A percentile compares a stretch with the other conserved stretches of the same genome.
Evolutionary conservation across 768 basidiomycete genomes (phyloP).

Genomic region (Multifurca ochricompacta): DNA sequence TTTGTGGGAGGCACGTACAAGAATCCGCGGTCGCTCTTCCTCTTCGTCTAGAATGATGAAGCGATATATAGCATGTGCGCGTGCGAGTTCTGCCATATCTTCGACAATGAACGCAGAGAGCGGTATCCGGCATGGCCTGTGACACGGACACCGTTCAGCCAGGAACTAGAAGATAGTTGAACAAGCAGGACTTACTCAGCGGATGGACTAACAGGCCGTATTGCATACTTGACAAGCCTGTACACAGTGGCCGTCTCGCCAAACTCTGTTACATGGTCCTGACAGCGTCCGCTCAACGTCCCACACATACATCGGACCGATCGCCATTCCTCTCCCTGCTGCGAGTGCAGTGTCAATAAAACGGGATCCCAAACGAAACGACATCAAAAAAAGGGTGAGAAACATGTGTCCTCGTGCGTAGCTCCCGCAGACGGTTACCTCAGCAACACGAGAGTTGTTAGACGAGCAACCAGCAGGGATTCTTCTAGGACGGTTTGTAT

Average conservation of each 20-base stretch:
- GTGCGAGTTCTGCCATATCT: slow-evolving; percentile 86
- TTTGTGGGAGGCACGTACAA: slow-evolving; percentile 46
- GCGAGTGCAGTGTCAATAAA: slow-evolving; percentile 17
- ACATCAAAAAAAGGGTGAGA: slow-evolving; percentile 17
- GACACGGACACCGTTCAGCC: slow-evolving; percentile 15
- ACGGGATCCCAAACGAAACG: slow-evolving; percentile 3
- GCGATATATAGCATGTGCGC: slow-evolving; percentile 89
- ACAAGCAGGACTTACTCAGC: slow-evolving; percentile 45
- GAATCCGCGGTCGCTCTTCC: slow-evolving; percentile 64
- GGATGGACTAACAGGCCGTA: slow-evolving; percentile 57
- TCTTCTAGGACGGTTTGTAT: slow-evolving; percentile 91
- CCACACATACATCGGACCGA: slow-evolving; percentile 75
- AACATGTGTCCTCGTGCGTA: slow-evolving; percentile 80
- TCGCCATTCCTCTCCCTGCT: slow-evolving; percentile 59
- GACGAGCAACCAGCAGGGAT: slow-evolving; percentile 42
- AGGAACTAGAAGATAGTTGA: not conserved
- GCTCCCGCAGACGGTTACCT: slow-evolving; percentile 72
- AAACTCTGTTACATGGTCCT: slow-evolving; percentile 36
- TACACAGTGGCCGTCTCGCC: slow-evolving; percentile 38
- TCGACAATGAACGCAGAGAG: slow-evolving; percentile 85
- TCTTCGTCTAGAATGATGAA: slow-evolving; percentile 88
- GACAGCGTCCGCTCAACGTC: slow-evolving; percentile 68
- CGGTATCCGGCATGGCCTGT: slow-evolving; percentile 40
- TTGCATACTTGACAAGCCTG: slow-evolving; percentile 77
- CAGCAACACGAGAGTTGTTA: slow-evolving; percentile 81